Evolutionary conservation across 106 monocot genomes (phyloP).

Genomic region (Xerophyta viscosa): DNA sequence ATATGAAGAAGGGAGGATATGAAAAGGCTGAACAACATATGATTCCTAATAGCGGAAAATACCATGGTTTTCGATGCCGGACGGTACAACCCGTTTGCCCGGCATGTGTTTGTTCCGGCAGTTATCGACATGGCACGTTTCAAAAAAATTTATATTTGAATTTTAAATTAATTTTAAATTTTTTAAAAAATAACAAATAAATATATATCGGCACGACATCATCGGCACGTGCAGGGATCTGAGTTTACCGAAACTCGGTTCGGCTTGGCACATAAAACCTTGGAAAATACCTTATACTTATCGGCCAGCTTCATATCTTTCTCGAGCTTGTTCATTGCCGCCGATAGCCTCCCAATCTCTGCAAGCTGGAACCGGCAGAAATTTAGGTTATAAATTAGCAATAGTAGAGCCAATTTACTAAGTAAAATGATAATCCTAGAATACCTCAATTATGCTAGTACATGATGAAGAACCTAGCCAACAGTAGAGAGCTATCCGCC

Average conservation of each 20-base stretch:
- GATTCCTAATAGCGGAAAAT: background rate
- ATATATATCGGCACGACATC: too few species aligned
- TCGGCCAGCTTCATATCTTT: conserved; percentile 57
- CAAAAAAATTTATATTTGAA: too few species aligned
- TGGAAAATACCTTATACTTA: conserved; percentile 61
- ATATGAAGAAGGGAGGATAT: background rate
- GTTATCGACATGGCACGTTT: too few species aligned
- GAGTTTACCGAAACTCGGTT: too few species aligned
- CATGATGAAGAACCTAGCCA: conserved; percentile 71
- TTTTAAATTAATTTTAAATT: too few species aligned
- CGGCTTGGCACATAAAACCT: too few species aligned
- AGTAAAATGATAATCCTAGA: background rate
- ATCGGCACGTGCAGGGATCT: too few species aligned
- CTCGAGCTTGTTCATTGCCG: conserved; percentile 74
- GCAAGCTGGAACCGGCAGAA: conserved; percentile 37
- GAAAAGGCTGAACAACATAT: background rate
- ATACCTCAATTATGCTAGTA: conserved; percentile 52
- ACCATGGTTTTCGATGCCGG: too few species aligned
- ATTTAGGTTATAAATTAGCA: too few species aligned
- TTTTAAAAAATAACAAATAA: too few species aligned
- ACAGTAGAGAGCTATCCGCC: conserved; percentile 67
- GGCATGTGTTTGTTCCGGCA: too few species aligned
- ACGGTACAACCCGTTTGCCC: too few species aligned
- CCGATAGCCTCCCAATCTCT: conserved; percentile 61
- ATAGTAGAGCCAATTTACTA: background rate